Base-by-base conservation (phyloP, 2,329 filamentous ascomycete genomes). In the Davidsoniella virescens region DNA sequence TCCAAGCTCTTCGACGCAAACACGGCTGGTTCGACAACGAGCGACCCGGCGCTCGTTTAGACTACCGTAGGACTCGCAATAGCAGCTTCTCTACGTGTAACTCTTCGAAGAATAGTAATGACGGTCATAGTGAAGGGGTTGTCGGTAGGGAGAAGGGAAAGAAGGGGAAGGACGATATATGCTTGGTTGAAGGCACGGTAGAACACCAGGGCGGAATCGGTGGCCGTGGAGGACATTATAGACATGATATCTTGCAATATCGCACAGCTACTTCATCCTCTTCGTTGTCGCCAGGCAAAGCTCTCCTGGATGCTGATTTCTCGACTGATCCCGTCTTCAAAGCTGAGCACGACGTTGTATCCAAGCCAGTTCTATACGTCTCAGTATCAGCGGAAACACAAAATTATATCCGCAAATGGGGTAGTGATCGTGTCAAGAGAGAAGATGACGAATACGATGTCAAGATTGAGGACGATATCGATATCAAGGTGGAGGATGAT, bases 1-100 rank as follows among this genome's bases (percentile, higher is more conserved):
- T 67, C 58, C 63, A 64, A 6, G 60, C 65, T 49, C 64, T 69
- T 58, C 63, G 63, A 12, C 58, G 63, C 52, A 64, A 63, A 17
- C 66, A 68, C 52, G 61, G 60, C 49, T 69, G 67, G 67, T 61
- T 62, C 38, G 59, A 58, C 4, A 56, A 55, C 44, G 54, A 49
- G 9, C 43, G 50, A 20, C 6, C 54, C 7, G 46, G 56, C 40
- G 60, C 64, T 18, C 57, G 23, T 4, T 14, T 29, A 36, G 40
- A 17, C 9, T 38, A 29, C 26, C 23, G 26, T 4, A 16, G 43
- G 5, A 12, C 36, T 20, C 10, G 26, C 9, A 20, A 5, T 39
- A 36, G 20, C 3, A n/a, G 48, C 10, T 40, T 20, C 16, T 33
- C 40, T 6, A 41, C 8, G 14, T 12, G 12, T 7, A 25, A 16